Evolutionary conservation across 371 early-diverging fungal species (phyloP), one percentile per base, ranked within the genome.

Genomic region (Dinochytrium kinnereticum): DNA sequence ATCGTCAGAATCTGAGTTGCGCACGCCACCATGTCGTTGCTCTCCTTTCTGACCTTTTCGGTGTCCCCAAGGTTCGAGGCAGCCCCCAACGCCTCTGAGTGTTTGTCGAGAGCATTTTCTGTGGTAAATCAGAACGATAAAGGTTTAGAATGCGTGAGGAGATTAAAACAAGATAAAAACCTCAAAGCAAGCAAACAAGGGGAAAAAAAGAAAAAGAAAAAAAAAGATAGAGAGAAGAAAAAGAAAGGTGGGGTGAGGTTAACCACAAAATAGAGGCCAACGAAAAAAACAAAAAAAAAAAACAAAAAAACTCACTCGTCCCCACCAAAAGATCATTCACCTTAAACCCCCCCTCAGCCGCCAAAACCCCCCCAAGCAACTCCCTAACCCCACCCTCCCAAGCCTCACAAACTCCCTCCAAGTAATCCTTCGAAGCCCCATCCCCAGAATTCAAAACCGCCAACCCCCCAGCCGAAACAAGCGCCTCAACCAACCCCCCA

Each of bases 291-390:
- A 55, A 26, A 55, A 44, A 13, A 51, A 19, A 57, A 5, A 19
- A 7, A 33, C 38, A 61, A 31, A 37, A 31, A 26, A 19, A 77
- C 77, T 38, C 40, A 77, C 77, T 57, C 19, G 74, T 59, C 21
- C 81, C 82, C n/a, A 70, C 40, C 26, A 85, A 49, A 19, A 85
- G 61, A 31, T 86, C 83, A 24, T 70, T 38, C 34, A 78, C 75
- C 39, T 79, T 70, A 64, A 82, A 86, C 19, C 79, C 57, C 0
- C 81, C 84, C 33, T 81, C 82, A 51, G 78, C 75, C 1, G 66
- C 64, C 34, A 84, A 61, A 28, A 78, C 2, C n/a, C 69, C 51
- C 21, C 72, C 72, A 39, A 72, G 71, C 21, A 85, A 17, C 28
- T 77, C 80, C 55, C 73, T 70, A 24, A 82, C 53, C 26, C 51